Percentiles rank a stretch among this genome's conserved stretches.
phyloP scores from a whole-genome alignment of 163 green algal genomes.

The Chlamydomonas reinhardtii region DNA sequence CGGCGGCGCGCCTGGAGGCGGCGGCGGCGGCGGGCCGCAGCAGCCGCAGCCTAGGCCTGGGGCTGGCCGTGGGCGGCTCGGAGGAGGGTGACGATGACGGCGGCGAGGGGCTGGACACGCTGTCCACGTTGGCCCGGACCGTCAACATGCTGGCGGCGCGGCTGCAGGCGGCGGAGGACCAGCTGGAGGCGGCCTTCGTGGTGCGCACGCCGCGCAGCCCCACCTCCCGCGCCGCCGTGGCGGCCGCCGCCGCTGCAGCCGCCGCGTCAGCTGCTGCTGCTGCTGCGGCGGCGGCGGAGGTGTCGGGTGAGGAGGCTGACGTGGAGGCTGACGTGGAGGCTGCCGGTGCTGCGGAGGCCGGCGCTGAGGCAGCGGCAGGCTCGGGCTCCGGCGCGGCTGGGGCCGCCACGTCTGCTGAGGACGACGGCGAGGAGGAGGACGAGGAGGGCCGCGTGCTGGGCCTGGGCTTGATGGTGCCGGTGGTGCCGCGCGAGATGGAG shows the following conservation, averaged over 20 bases:
- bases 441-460: background rate
- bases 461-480: slow-evolving; percentile 34
- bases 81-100: background rate
- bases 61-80: slow-evolving; percentile 1
- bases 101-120: background rate
- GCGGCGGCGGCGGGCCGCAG: too few species aligned
- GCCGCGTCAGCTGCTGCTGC: background rate
- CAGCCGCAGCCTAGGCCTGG: background rate
- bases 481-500: slow-evolving; percentile 18
- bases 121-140: background rate
- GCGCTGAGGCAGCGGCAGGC: background rate
- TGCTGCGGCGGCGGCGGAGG: background rate
- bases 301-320: too few species aligned
- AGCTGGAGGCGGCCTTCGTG: slow-evolving; percentile 3
- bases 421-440: background rate
- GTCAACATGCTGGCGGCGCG: slow-evolving; percentile 20
- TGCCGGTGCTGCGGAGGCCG: background rate
- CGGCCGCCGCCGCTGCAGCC: background rate
- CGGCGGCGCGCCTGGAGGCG: too few species aligned
- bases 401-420: background rate
- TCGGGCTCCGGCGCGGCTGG: too few species aligned
- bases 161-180: slow-evolving; percentile 3
- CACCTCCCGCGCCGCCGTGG: background rate
- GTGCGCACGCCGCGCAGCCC: slow-evolving; percentile 25
- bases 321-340: too few species aligned